Conservation (phyloP, 192 early-diverging fungal species). For the Funneliformis geosporum region DNA sequence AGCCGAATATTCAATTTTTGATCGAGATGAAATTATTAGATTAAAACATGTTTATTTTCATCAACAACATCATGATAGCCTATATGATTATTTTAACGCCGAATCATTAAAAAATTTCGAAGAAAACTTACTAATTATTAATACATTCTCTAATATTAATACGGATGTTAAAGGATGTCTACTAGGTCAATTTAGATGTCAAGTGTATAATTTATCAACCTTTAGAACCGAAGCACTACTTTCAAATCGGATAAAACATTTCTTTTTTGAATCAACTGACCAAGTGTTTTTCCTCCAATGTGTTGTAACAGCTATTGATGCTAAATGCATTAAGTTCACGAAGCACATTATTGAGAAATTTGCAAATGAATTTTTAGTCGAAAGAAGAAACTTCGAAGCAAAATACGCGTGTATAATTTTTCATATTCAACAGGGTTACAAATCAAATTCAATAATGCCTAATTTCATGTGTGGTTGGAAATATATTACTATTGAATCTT, state of each 20-base stretch:
- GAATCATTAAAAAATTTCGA: not conserved
- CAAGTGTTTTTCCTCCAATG: constrained; percentile 12
- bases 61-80: constrained; percentile 7
- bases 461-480: not conserved
- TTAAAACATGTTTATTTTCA: constrained; percentile 23
- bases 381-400: no score
- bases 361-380: not conserved
- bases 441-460: not conserved
- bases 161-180: constrained; percentile 1
- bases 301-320: not conserved
- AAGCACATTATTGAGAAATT: constrained; percentile 19
- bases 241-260: constrained; percentile 1
- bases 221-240: constrained; percentile 18
- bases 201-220: constrained; percentile 2
- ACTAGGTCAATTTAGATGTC: not conserved
- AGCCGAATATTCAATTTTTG: not conserved
- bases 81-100: not conserved
- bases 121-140: not conserved
- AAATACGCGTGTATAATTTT: not conserved
- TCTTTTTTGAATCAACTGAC: constrained; percentile 8
- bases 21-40: not conserved
- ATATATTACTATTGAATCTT: not conserved
- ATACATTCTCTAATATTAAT: constrained; percentile 28
- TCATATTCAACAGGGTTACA: not conserved
- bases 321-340: constrained; percentile 17